Evolutionary conservation across 768 basidiomycete species (phyloP), one percentile per base, ranked within the genome.

Genomic region (Phaffia tasmanica): DNA sequence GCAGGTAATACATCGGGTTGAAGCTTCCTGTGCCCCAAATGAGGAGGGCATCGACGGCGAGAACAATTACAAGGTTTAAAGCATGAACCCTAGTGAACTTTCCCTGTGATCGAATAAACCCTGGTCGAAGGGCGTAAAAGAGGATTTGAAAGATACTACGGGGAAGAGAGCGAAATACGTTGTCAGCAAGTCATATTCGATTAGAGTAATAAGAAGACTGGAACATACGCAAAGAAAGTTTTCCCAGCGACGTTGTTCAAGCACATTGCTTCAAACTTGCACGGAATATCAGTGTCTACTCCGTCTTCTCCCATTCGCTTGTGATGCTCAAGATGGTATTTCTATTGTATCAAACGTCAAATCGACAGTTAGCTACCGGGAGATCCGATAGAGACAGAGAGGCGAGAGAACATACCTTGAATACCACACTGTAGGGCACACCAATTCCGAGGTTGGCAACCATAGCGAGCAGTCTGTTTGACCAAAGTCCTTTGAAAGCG

Each of bases 201-300:
- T 4, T 9, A 18, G 42, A 32, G 5, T 61, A 9, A 32, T 46
- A 63, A 19, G 19, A 25, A 46, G 55, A 29, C 48, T 16, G 56
- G 56, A n/a, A 81, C 87, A 69, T 72, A 94, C 91, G 89, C 88
- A 75, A 98, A 99, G 77, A 99, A 97, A 1, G 93, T 89, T 76
- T 99, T 99, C 46, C 95, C 95, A 18, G 95, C 83, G 11, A 98
- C 94, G 73, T 95, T 97, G 77, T 92, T 91, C 69, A 99, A 80
- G 58, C 86, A 82, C 58, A 92, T 70, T 23, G 97, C 81, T 75
- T 99, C 95, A 0, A 94, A 64, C 57, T 80, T 81, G 1, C 92
- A 89, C 3, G 95, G 95, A 21, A 99, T 80, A 76, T 99, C 95
- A 11, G 91, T 92, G 74, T 99, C 95, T 64, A 98, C 83, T 2